Base-by-base conservation (phyloP, 1,284 basidiomycete genomes). In the Exobasidium cylindrosporum region DNA sequence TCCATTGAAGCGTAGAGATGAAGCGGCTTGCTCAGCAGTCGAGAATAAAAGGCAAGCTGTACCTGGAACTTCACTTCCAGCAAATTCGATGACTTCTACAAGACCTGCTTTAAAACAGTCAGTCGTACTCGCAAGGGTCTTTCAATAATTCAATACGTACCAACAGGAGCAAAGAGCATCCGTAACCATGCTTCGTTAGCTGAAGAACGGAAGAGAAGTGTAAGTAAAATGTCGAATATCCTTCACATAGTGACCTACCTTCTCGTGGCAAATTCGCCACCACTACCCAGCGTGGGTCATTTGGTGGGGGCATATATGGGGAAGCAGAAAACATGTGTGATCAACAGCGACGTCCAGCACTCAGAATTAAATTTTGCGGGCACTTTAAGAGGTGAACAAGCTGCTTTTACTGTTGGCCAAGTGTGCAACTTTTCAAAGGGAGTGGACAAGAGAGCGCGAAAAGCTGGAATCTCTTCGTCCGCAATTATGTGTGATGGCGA, bases 171-270 rank as follows among this genome's bases (percentile, higher is more conserved):
- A 32, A 66, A 59, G 31, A 66, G 31, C 24, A 58, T 35, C 11
- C 58, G 50, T 6, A 66, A 43, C 62, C 61, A 66, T 30, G 32
- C 26, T 32, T 66, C 64, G 28, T 62, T 62, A 14, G 60, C 64
- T 62, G 26, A 3, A 3, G 56, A 44, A 24, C 32, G 26, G 43
- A 11, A 45, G 56, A 21, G 10, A 21, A 23, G n/a, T 26, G 26
- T 40, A 17, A 21, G 2, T 4, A n/a, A 43, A 3, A 14, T 11
- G 3, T 17, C 14, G 21, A 4, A 21, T 7, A 7, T 7, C 47
- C 24, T 7, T 7, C 47, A 40, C 7, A 17, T 17, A 40, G 7
- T 46, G 24, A 57, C 56, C n/a, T 13, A 59, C 57, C 57, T 28
- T 61, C 54, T n/a, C 54, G 52, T 26, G 59, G 59, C 13, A 61